Evolutionary conservation across 306 rosid species (phyloP).

Genomic region (Malus sylvestris): DNA sequence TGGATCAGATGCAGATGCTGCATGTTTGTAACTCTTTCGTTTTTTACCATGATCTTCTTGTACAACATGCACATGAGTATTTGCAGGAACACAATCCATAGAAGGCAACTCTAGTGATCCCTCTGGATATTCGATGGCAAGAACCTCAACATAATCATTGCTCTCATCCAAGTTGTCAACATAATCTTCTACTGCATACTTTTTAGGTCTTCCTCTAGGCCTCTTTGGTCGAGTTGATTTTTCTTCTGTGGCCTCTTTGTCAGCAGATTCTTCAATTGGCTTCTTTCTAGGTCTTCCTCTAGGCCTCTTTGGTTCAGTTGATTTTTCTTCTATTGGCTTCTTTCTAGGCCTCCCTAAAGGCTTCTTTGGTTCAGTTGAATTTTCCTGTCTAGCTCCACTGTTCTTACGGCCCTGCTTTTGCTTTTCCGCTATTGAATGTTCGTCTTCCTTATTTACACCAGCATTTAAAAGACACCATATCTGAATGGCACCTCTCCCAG

Average conservation of each 20-base stretch:
- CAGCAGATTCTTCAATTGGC: constrained; percentile 16
- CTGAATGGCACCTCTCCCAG: constrained; percentile 85
- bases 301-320: constrained; percentile 42
- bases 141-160: constrained; percentile 5
- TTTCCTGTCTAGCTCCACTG: constrained; percentile 9
- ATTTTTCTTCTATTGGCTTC: constrained; percentile 18
- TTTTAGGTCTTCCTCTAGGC: constrained; percentile 61
- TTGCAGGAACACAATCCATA: constrained; percentile 26
- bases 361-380: constrained; percentile 31
- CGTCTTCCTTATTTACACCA: constrained; percentile 25
- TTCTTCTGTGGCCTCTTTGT: not conserved
- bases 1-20: constrained; percentile 28
- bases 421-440: constrained; percentile 20
- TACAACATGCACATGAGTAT: constrained; percentile 23
- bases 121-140: constrained; percentile 30
- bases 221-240: constrained; percentile 30
- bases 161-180: constrained; percentile 22
- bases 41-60: constrained; percentile 23
- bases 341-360: constrained; percentile 65
- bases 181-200: constrained; percentile 24
- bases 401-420: constrained; percentile 16
- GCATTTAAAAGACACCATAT: constrained; percentile 82
- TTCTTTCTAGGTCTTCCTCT: constrained; percentile 66
- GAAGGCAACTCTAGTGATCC: constrained; percentile 35
- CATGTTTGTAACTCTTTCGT: constrained; percentile 19